Percentiles rank a stretch among this genome's conserved stretches.
These are phyloP conservation scores for Epithemia pelagica DNA, from an alignment of 108 stramenopile species.

Conservation along the genomic window DNA sequence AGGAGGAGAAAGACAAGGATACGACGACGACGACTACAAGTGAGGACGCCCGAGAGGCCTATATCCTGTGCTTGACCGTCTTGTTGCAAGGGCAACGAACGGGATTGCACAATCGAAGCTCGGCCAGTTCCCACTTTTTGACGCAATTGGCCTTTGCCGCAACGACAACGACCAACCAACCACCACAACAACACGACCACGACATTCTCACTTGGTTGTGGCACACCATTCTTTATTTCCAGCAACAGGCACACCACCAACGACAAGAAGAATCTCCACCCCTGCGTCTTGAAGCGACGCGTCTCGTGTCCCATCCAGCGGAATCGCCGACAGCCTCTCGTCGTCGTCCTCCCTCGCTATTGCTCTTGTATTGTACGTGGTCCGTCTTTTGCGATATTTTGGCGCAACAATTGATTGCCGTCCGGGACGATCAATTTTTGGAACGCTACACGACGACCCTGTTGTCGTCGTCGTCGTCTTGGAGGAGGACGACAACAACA, in stretches of 20 bases:
- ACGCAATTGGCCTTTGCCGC: constrained; percentile 41
- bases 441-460: constrained; percentile 18
- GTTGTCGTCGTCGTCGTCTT: background rate
- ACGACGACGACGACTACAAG: background rate
- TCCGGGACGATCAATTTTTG: constrained; percentile 75
- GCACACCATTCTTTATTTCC: background rate
- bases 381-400: constrained; percentile 72
- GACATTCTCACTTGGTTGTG: constrained; percentile 2
- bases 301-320: background rate
- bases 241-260: background rate
- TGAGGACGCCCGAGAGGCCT: constrained; percentile 16
- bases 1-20: background rate
- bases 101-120: constrained; percentile 30
- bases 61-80: constrained; percentile 23
- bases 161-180: background rate
- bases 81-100: constrained; percentile 39
- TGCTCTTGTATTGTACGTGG: constrained; percentile 16
- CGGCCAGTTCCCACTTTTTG: constrained; percentile 47
- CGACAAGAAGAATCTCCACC: background rate
- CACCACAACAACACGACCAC: background rate
- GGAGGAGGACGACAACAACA: constrained; percentile 6
- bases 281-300: background rate
- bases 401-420: constrained; percentile 60
- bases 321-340: constrained; percentile 10
- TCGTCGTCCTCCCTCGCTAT: no score